Base-by-base conservation (phyloP, 2,329 filamentous ascomycete genomes). In the Hypoxylon sp. region DNA sequence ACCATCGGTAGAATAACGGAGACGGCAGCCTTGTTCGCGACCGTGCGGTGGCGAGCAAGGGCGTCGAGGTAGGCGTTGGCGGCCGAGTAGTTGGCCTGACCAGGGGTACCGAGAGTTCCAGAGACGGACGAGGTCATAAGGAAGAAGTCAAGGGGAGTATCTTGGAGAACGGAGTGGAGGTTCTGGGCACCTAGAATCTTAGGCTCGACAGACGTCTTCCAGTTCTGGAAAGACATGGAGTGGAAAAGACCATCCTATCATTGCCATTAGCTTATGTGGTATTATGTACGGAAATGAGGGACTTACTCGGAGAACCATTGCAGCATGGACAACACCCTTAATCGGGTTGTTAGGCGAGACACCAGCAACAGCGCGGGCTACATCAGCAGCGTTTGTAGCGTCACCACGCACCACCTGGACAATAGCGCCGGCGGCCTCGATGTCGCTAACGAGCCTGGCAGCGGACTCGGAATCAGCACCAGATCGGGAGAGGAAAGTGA, bases 401-500 rank as follows among this genome's bases (percentile, higher is more conserved):
- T 67, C 68, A 19, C 53, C 67, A n/a, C 62, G 34, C 11, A 67
- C 41, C 1, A 67, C 56, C 41, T 59, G 48, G 8, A 54, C 59
- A 8, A 41, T 54, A 17, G 56, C 63, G 17, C 59, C 64, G 19
- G 56, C 58, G 22, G 52, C 28, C 37, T 61, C 55, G 11, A 69
- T 54, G 7, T 59, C 55, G 8, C 44, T 28, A 11, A 69, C 56
- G 17, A 69, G 59, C 8, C 49, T 49, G 8, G 68, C 62, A 1
- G 78, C 77, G 6, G 67, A 51, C 1, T 62, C 52, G n/a, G 66
- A 64, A 17, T 74, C 71, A 1, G 67, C 57, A 4, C 73, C 76
- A 1, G 72, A 74, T 0, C 77, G 70, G 0, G 73, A 76, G 4
- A 79, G 66, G 64, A 79, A 78, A 4, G 67, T 52, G 49, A 79